Conservation (phyloP, 2,329 filamentous ascomycete genomes). For the Emmonsiellopsis sp. region DNA sequence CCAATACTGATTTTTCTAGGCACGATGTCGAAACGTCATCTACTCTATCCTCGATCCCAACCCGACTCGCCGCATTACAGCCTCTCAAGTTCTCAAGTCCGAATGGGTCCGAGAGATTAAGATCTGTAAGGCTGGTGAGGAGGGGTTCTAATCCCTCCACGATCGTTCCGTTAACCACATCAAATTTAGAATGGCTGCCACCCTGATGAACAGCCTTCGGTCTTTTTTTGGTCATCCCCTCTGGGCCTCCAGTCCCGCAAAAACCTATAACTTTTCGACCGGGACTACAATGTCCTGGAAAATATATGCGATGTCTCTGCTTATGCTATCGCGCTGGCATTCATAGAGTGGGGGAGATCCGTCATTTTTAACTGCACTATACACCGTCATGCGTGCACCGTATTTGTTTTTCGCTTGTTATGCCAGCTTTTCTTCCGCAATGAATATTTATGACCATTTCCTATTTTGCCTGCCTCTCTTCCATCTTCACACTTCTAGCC, state of each 20-base stretch:
- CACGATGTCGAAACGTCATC: slow-evolving; percentile 95
- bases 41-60: slow-evolving; percentile 98
- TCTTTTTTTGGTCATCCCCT: neutral
- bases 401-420: neutral
- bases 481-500: neutral
- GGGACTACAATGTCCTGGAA: neutral
- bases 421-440: neutral
- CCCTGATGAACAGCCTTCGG: neutral
- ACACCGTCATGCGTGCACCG: neutral
- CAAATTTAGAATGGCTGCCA: neutral
- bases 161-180: neutral
- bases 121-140: slow-evolving; percentile 90
- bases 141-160: slow-evolving; percentile 58
- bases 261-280: too few species aligned
- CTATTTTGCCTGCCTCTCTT: neutral
- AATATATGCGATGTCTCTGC: neutral
- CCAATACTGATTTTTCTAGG: slow-evolving; percentile 44
- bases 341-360: neutral
- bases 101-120: slow-evolving; percentile 99
- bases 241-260: neutral
- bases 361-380: neutral
- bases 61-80: slow-evolving; percentile 81
- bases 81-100: slow-evolving; percentile 92
- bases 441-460: slow-evolving; percentile 5
- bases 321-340: neutral